Evolutionary conservation across 2,329 filamentous ascomycete genomes (phyloP).

Genomic region (Verticillium albo-atrum): DNA sequence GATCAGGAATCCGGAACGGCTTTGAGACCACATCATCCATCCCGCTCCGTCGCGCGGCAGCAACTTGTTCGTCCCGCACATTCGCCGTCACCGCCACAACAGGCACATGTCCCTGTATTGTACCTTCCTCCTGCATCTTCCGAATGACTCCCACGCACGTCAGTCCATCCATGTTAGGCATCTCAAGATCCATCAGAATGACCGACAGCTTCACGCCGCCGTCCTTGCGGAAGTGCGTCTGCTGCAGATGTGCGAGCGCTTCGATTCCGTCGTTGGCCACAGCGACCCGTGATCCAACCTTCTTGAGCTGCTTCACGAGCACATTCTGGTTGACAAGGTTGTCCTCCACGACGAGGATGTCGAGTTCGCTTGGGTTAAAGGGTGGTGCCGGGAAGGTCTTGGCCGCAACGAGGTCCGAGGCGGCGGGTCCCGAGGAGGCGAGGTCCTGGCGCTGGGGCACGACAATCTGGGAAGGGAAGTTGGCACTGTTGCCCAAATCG

Average conservation of each 20-base stretch:
- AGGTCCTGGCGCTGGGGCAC: slow-evolving; percentile 18
- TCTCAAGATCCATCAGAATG: slow-evolving; percentile 43
- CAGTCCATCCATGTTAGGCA: slow-evolving; percentile 44
- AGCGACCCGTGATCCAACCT: slow-evolving; percentile 54
- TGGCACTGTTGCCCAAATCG: neutral
- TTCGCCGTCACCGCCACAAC: slow-evolving; percentile 45
- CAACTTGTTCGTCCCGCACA: slow-evolving; percentile 34
- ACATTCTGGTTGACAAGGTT: slow-evolving; percentile 67
- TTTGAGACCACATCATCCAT: slow-evolving; percentile 54
- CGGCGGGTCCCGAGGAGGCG: slow-evolving; percentile 11
- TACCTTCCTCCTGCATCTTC: slow-evolving; percentile 27
- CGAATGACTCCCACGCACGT: slow-evolving; percentile 35
- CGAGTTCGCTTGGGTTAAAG: slow-evolving; percentile 42
- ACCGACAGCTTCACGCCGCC: slow-evolving; percentile 26
- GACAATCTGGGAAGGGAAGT: slow-evolving; percentile 1
- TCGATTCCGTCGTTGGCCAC: slow-evolving; percentile 61
- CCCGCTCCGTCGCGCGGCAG: slow-evolving; percentile 27
- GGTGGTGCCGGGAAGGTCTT: slow-evolving; percentile 5
- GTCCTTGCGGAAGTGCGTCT: slow-evolving; percentile 21
- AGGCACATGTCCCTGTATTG: slow-evolving; percentile 28
- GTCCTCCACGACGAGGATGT: slow-evolving; percentile 62
- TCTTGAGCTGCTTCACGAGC: slow-evolving; percentile 58
- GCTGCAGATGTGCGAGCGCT: slow-evolving; percentile 35
- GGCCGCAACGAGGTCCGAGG: slow-evolving; percentile 14
- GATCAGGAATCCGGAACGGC: slow-evolving; percentile 47